These are phyloP conservation scores for Gloeopeniophorella convolvens DNA, from an alignment of 768 basidiomycete species.

Conservation along the genomic window DNA sequence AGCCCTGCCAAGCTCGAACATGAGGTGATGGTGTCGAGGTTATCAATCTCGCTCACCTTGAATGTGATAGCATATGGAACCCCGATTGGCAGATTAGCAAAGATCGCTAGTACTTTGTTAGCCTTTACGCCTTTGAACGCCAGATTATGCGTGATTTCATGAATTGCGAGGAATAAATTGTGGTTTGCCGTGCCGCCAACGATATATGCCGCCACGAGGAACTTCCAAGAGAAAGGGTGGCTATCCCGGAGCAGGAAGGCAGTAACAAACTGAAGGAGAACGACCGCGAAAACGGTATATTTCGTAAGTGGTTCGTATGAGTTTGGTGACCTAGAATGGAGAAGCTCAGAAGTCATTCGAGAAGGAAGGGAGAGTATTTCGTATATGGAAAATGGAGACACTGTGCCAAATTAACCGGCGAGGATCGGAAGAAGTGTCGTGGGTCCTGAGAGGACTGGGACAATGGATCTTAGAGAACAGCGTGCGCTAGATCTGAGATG, in stretches of 20 bases:
- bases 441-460: background rate
- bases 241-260: constrained; percentile 64
- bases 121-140: constrained; percentile 77
- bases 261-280: constrained; percentile 61
- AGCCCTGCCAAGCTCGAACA: constrained; percentile 44
- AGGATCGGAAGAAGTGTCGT: background rate
- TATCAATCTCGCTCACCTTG: constrained; percentile 49
- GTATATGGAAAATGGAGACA: background rate
- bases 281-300: constrained; percentile 80
- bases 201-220: constrained; percentile 72
- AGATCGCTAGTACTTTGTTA: constrained; percentile 85
- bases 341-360: background rate
- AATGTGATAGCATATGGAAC: constrained; percentile 94
- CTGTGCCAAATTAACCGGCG: background rate
- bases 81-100: constrained; percentile 90
- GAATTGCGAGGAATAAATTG: constrained; percentile 95
- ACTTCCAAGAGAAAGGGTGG: constrained; percentile 60
- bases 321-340: constrained; percentile 68
- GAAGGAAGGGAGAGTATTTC: background rate
- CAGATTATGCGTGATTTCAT: constrained; percentile 97
- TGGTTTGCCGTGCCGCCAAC: constrained; percentile 96
- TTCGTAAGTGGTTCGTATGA: constrained; percentile 94
- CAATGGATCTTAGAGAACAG: background rate
- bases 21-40: background rate
- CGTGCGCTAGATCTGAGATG: background rate